Base-by-base conservation (phyloP, 805 yeast species). In the Middelhovenomyces tepae region DNA sequence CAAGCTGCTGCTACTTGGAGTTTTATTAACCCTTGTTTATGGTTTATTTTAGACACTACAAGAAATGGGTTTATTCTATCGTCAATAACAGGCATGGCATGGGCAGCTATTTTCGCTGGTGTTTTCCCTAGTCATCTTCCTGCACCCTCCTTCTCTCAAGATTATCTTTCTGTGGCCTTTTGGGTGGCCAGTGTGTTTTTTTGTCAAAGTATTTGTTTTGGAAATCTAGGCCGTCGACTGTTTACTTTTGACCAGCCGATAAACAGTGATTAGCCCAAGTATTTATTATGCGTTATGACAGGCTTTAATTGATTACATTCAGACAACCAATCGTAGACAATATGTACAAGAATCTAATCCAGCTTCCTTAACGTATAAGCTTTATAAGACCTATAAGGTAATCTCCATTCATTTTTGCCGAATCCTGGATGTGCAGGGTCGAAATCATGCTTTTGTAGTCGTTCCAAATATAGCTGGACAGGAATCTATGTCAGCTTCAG, bases 401-500 rank as follows among this genome's bases (percentile, higher is more conserved):
- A 56, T 38, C 73, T 60, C 85, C 85, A 79, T 43, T 76, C 83
- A 38, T 66, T 63, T 34, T 58, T 60, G 19, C 57, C 57, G 28
- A 75, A 51, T 27, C 57, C 61, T 10, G 62, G 60, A 44, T 53
- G 51, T 30, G 69, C 56, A 4, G 81, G 42, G 50, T 83, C 82
- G 49, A 83, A 83, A 51, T 80, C 81, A 39, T 56, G 46, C 40
- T 64, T 67, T 48, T 84, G 79, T 32, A 83, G 61, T 37, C 64
- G 64, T 37, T 68, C 68, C 42, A 83, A 60, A 47, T 74, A 84
- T 24, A 79, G 64, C 11, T 69, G 54, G 0, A 80, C 66, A 0
- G 93, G 93, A 3, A 80, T 61, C 0, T 77, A 70, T 13, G 66
- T 58, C 83, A n/a, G n/a, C n/a, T n/a, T n/a, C n/a, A n/a, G n/a